Conservation (phyloP, 176 grass and related monocot species). For the Ensete ventricosum region DNA sequence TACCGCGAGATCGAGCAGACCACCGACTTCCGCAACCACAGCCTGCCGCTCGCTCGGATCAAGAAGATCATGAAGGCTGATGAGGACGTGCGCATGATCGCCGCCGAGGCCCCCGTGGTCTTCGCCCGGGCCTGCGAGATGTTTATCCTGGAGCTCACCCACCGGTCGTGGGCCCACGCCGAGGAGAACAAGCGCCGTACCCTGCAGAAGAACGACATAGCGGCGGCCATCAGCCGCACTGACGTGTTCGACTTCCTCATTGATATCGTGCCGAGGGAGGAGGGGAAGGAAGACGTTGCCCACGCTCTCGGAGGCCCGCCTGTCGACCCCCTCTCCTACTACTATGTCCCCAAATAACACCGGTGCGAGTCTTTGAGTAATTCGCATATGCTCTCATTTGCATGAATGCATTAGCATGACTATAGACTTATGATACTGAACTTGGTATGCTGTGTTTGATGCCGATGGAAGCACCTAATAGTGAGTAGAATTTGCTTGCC, state of each 20-base stretch:
- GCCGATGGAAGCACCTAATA: neutral
- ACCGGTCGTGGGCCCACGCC: conserved; percentile 61
- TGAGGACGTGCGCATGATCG: conserved; percentile 31
- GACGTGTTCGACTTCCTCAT: conserved; percentile 94
- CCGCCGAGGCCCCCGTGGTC: conserved; percentile 36
- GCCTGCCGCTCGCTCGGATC: conserved; percentile 76
- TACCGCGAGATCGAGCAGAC: conserved; percentile 76
- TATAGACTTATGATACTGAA: neutral
- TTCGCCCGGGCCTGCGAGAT: conserved; percentile 39
- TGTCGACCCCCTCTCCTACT: neutral
- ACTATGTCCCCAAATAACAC: neutral
- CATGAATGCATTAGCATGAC: neutral
- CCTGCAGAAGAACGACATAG: conserved; percentile 90
- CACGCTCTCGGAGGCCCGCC: neutral
- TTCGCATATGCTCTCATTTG: neutral
- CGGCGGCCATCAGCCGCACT: conserved; percentile 70
- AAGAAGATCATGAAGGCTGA: conserved; percentile 94
- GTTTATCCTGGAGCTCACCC: conserved; percentile 40
- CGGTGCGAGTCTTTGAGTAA: neutral
- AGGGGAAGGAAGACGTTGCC: conserved; percentile 40
- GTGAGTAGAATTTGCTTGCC: neutral
- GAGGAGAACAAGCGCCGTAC: conserved; percentile 92
- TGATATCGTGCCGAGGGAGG: conserved; percentile 75
- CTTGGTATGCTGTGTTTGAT: neutral
- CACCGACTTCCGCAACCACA: conserved; percentile 82